Percentiles rank a stretch among this genome's conserved stretches.
Evolutionary conservation across 768 basidiomycete species (phyloP).

Genomic region (Leccinum incarnatum): DNA sequence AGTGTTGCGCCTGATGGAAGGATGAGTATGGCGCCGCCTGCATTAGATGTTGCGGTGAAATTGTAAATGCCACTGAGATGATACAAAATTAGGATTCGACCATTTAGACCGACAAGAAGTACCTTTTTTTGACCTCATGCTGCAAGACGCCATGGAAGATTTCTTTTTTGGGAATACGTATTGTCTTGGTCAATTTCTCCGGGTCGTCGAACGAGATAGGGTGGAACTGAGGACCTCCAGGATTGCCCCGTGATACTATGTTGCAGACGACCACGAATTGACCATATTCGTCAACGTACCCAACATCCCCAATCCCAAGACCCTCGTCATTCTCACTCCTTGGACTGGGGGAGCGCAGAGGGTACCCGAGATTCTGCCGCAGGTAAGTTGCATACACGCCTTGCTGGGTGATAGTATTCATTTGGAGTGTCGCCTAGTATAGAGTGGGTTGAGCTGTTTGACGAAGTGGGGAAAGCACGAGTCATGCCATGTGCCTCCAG

Average conservation of each 20-base stretch:
- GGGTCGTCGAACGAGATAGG: no score
- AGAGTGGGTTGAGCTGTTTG: not conserved
- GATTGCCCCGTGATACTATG: not conserved
- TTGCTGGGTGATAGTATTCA: not conserved
- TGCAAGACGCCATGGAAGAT: not conserved
- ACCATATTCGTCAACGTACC: conserved; percentile 28
- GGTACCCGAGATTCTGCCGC: conserved; percentile 23
- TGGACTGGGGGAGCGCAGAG: conserved; percentile 30
- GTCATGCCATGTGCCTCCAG: no score
- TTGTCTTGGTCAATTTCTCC: no score
- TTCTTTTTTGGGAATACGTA: not conserved
- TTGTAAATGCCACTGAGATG: not conserved
- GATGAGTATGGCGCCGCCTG: conserved; percentile 2
- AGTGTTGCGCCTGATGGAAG: conserved; percentile 1
- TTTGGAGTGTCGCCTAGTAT: not conserved
- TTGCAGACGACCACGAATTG: conserved; percentile 33
- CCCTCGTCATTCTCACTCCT: conserved; percentile 3
- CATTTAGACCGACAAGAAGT: no score
- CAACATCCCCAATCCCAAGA: conserved; percentile 35
- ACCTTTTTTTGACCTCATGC: not conserved
- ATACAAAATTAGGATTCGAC: not conserved
- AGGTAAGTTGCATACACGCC: conserved; percentile 12
- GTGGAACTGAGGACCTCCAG: not conserved
- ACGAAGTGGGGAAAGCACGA: not conserved
- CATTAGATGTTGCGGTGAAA: not conserved